Percentiles rank a stretch among this genome's conserved stretches.
Conservation (phyloP, 2,329 filamentous ascomycete genomes). For the Akanthomyces dipterigenus region DNA sequence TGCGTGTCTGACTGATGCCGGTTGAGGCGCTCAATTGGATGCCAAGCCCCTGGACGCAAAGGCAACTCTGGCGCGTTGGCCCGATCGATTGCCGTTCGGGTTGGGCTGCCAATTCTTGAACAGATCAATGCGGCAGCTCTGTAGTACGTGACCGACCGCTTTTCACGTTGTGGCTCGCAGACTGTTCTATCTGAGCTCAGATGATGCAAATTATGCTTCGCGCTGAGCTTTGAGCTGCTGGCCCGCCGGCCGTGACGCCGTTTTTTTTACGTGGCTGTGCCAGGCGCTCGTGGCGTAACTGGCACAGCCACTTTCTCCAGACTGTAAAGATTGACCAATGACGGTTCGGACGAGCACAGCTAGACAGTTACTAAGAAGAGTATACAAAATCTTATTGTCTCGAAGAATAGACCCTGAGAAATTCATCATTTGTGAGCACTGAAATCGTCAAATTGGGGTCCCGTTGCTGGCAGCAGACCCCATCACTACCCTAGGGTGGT, state of each 20-base stretch:
- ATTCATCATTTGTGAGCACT: no score
- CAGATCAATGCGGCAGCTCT: background rate
- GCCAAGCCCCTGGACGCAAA: background rate
- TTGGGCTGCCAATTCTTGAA: background rate
- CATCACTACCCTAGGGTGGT: no score
- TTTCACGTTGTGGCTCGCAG: background rate
- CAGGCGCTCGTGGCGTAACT: no score
- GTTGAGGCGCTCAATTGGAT: background rate
- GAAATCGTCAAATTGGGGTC: no score
- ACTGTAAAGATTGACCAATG: background rate
- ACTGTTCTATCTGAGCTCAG: background rate
- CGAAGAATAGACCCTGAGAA: no score
- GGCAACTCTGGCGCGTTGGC: background rate
- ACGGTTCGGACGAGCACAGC: no score
- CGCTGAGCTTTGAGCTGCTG: no score
- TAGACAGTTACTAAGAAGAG: no score
- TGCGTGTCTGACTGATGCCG: background rate
- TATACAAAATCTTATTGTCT: no score
- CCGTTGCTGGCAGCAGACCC: no score
- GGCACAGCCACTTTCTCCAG: background rate
- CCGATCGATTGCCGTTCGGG: background rate
- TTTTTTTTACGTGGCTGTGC: background rate
- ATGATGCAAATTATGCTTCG: background rate
- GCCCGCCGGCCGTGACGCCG: no score
- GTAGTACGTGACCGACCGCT: background rate